These are phyloP conservation scores for Carallia pectinifolia DNA, from an alignment of 345 rosid species.

Conservation along the genomic window DNA sequence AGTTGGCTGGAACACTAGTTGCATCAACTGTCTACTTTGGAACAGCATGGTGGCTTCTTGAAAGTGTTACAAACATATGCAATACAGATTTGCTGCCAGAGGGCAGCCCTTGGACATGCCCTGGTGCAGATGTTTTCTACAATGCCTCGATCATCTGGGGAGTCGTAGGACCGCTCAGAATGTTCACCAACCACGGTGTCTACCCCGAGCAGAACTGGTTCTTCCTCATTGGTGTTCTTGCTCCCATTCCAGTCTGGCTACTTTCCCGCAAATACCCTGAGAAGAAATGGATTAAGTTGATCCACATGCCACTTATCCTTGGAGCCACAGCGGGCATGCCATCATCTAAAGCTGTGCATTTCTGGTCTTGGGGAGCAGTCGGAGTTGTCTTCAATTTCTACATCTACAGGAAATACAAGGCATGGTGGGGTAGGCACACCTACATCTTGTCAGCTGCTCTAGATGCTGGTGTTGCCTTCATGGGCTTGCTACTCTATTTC, in stretches of 20 bases:
- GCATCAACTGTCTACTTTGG: slow-evolving; percentile 57
- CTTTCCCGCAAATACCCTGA: slow-evolving; percentile 58
- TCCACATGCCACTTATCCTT: slow-evolving; percentile 64
- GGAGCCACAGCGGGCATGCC: slow-evolving; percentile 48
- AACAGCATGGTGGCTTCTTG: slow-evolving; percentile 82
- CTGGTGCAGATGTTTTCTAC: slow-evolving; percentile 69
- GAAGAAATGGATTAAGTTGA: slow-evolving; percentile 52
- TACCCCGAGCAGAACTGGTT: slow-evolving; percentile 69
- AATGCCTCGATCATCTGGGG: slow-evolving; percentile 92
- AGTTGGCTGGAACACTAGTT: slow-evolving; percentile 71
- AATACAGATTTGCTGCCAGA: slow-evolving; percentile 44
- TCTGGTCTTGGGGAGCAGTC: slow-evolving; percentile 52
- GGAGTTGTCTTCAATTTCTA: slow-evolving; percentile 70
- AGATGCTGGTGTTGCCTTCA: slow-evolving; percentile 76
- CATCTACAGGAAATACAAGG: slow-evolving; percentile 50
- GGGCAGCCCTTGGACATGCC: slow-evolving; percentile 91
- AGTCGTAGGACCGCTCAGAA: slow-evolving; percentile 66
- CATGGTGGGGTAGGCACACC: slow-evolving; percentile 76
- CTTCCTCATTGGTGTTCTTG: slow-evolving; percentile 75
- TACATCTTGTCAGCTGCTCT: slow-evolving; percentile 73
- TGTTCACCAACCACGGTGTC: slow-evolving; percentile 62
- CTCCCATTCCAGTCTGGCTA: slow-evolving; percentile 68
- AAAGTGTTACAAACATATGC: slow-evolving; percentile 62
- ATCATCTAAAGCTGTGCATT: slow-evolving; percentile 65
- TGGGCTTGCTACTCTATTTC: slow-evolving; percentile 60